Percentiles rank a stretch among this genome's conserved stretches.
phyloP scores from a whole-genome alignment of 352 stramenopile genomes.

The Pythium guiyangense region DNA sequence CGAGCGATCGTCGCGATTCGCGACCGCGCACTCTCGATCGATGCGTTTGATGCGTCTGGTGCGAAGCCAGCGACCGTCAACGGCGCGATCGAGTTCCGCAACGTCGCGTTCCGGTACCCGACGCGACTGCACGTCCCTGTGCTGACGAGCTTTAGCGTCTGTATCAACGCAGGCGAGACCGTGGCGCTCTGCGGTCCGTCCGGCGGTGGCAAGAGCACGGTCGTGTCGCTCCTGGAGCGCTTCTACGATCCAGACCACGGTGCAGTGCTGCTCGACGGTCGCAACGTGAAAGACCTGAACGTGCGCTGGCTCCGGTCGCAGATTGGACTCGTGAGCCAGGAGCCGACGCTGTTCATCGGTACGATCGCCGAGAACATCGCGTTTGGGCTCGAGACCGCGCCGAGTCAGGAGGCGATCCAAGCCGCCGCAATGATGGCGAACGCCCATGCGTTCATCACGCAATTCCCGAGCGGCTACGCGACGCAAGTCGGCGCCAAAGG shows the following conservation, averaged over 20 bases:
- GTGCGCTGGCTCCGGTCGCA: constrained; percentile 22
- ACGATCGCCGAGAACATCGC: constrained; percentile 41
- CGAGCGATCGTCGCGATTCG: constrained; percentile 6
- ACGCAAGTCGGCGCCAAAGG: constrained; percentile 75
- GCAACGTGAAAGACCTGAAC: constrained; percentile 17
- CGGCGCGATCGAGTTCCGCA: constrained; percentile 18
- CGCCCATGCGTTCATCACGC: constrained; percentile 82
- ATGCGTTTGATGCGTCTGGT: constrained; percentile 7
- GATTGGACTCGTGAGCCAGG: constrained; percentile 46
- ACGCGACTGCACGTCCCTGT: constrained; percentile 17
- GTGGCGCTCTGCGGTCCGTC: constrained; percentile 21
- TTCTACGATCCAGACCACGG: constrained; percentile 27
- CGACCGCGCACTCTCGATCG: constrained; percentile 1
- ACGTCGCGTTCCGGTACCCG: constrained; percentile 22
- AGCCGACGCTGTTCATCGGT: constrained; percentile 52
- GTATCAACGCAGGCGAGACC: constrained; percentile 20
- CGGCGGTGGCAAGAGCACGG: constrained; percentile 27
- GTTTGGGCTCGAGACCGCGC: constrained; percentile 25
- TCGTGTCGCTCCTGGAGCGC: constrained; percentile 23
- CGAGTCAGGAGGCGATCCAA: constrained; percentile 41
- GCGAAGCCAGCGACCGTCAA: constrained; percentile 1
- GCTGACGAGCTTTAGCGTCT: constrained; percentile 15
- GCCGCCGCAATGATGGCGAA: constrained; percentile 79
- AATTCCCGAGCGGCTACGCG: constrained; percentile 83
- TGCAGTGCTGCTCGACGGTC: constrained; percentile 17